Conservation (phyloP, 2,329 filamentous ascomycete genomes). For the Atkinsonella texensis region DNA sequence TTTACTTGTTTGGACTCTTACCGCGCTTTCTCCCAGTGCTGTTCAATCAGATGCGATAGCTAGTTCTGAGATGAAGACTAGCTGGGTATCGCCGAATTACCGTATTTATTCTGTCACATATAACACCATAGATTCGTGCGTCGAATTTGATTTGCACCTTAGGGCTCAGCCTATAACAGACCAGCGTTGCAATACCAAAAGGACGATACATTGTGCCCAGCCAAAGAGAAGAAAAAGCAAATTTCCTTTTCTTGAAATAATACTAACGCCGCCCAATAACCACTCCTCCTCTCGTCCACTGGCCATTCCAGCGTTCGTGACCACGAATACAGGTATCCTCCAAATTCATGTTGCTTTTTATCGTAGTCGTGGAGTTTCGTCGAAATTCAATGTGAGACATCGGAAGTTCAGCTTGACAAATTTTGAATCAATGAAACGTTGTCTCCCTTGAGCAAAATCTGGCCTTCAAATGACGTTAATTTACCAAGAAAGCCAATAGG, state of each 20-base stretch:
- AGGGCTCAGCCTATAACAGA: background rate
- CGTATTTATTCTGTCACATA: background rate
- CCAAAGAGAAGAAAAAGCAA: background rate
- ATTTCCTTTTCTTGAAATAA: background rate
- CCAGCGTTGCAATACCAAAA: background rate
- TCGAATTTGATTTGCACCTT: background rate
- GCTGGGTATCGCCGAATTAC: no score
- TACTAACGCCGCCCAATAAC: slow-evolving; percentile 3
- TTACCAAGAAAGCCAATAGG: background rate
- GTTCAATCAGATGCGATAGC: no score
- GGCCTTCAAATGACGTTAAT: slow-evolving; percentile 41
- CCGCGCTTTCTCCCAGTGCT: no score
- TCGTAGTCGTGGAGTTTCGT: no score
- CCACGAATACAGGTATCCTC: no score
- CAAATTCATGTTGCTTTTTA: no score
- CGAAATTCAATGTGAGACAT: no score
- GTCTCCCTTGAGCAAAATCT: slow-evolving; percentile 79
- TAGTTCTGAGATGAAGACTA: no score
- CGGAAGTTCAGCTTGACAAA: slow-evolving; percentile 6
- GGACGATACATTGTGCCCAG: background rate
- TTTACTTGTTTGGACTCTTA: no score
- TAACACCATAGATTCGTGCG: background rate
- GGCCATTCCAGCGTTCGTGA: no score
- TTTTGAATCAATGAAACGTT: slow-evolving; percentile 73
- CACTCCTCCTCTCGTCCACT: background rate